phyloP scores from a whole-genome alignment of 2,329 filamentous ascomycete species.

The Orbilia ellipsospora region DNA sequence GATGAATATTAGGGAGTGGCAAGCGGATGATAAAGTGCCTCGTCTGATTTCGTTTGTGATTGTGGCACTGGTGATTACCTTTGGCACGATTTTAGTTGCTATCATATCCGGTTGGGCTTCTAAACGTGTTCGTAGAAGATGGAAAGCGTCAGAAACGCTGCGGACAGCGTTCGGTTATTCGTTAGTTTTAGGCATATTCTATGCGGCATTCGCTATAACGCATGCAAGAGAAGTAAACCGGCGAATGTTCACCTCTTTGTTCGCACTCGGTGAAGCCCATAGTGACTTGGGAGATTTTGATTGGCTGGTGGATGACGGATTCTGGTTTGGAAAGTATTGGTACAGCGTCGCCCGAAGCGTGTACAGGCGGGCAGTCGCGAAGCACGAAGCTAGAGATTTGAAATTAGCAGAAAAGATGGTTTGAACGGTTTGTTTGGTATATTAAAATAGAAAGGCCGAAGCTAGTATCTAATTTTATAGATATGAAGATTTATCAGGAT shows the following conservation, averaged over 20 bases:
- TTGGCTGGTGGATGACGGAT: slow-evolving; percentile 40
- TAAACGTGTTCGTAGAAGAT: slow-evolving; percentile 5
- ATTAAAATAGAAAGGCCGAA: no score
- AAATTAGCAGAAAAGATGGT: slow-evolving; percentile 53
- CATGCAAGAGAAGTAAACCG: slow-evolving; percentile 34
- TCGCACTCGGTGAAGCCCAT: slow-evolving; percentile 29
- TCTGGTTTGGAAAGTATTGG: slow-evolving; percentile 41
- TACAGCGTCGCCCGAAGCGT: slow-evolving; percentile 14
- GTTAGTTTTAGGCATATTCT: slow-evolving; percentile 28
- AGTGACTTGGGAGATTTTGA: slow-evolving; percentile 39
- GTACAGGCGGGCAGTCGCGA: slow-evolving; percentile 25
- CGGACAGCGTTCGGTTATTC: slow-evolving; percentile 43
- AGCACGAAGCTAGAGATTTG: slow-evolving; percentile 27
- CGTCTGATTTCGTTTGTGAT: slow-evolving; percentile 37
- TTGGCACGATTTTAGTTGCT: slow-evolving; percentile 33
- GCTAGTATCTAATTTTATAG: no score
- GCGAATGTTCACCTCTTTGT: slow-evolving; percentile 36
- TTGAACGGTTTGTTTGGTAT: not conserved
- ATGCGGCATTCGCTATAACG: slow-evolving; percentile 25
- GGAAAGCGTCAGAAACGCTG: slow-evolving; percentile 36
- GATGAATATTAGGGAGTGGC: slow-evolving; percentile 62
- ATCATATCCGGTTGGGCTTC: slow-evolving; percentile 19
- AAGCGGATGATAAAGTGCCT: slow-evolving; percentile 50
- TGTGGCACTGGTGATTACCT: slow-evolving; percentile 23
- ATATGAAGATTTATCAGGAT: no score